phyloP scores from a whole-genome alignment of 106 monocot genomes.

The Acorus calamus region DNA sequence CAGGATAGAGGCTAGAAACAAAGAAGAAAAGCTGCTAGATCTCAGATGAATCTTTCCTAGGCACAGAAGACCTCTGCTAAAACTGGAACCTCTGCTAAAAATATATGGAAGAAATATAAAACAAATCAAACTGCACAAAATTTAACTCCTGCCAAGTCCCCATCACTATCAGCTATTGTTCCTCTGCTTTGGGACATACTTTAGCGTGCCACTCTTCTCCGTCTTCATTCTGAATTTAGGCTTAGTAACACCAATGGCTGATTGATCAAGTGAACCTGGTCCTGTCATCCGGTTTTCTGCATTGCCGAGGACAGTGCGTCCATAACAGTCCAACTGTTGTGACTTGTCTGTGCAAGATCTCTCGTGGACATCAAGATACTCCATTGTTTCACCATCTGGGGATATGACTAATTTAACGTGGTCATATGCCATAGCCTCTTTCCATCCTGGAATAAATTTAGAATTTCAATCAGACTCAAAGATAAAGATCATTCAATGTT shows the following conservation, averaged over 20 bases:
- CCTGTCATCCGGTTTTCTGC: constrained; percentile 17
- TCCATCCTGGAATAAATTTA: background rate
- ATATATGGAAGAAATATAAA: background rate
- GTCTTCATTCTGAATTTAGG: constrained; percentile 25
- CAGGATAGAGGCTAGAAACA: too few species aligned
- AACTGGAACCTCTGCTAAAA: constrained; percentile 45
- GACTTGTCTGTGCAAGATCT: too few species aligned
- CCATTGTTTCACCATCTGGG: background rate
- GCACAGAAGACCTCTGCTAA: constrained; percentile 46
- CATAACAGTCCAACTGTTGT: background rate
- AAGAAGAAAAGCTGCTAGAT: constrained; percentile 9
- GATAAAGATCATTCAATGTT: too few species aligned
- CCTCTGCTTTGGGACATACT: constrained; percentile 49
- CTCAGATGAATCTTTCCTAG: background rate
- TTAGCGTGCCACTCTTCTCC: constrained; percentile 31
- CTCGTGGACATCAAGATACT: too few species aligned
- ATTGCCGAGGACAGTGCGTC: constrained; percentile 13
- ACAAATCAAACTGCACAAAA: constrained; percentile 6
- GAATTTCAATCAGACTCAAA: too few species aligned
- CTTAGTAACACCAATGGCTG: background rate
- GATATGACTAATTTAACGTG: background rate
- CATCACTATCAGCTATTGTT: background rate
- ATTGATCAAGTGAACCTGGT: background rate
- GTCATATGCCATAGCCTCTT: background rate
- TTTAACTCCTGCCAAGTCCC: too few species aligned